phyloP scores from a whole-genome alignment of 176 grass and related monocot genomes.

The Hsuehochloa calcarea region DNA sequence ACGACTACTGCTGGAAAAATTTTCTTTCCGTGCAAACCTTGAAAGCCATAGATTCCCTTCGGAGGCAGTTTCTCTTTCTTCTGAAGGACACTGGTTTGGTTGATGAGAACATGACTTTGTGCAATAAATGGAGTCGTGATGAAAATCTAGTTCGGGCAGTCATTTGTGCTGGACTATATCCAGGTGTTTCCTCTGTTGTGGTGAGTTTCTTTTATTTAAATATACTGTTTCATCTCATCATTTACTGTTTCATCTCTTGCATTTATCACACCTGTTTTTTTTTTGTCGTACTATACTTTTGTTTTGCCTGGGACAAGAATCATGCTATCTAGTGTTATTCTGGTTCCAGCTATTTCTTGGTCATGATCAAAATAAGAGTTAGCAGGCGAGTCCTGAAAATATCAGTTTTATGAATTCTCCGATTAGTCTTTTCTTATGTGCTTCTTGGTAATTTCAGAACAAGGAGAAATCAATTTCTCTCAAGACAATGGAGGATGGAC shows the following conservation, averaged over 20 bases:
- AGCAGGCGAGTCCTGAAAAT: not conserved
- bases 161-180: constrained; percentile 95
- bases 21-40: constrained; percentile 92
- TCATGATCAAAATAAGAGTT: not conserved
- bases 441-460: constrained; percentile 60
- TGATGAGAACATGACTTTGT: constrained; percentile 62
- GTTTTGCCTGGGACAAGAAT: constrained; percentile 9
- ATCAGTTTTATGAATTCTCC: not conserved
- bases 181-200: constrained; percentile 95
- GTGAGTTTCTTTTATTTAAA: constrained; percentile 45
- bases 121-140: constrained; percentile 92
- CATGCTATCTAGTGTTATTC: not conserved
- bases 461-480: constrained; percentile 92
- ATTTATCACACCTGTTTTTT: not conserved
- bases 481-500: constrained; percentile 98
- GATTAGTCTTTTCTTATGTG: constrained; percentile 16
- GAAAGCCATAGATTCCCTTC: constrained; percentile 88
- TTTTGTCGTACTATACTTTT: not conserved
- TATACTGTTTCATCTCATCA: constrained; percentile 2
- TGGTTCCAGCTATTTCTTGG: not conserved
- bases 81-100: constrained; percentile 87
- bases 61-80: constrained; percentile 84
- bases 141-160: constrained; percentile 81
- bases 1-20: constrained; percentile 98
- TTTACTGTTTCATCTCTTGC: not conserved